Percentiles rank a stretch among this genome's conserved stretches.
These are phyloP conservation scores for Phyllosticta citribraziliensis DNA, from an alignment of 2,329 filamentous ascomycete species.

Conservation along the genomic window DNA sequence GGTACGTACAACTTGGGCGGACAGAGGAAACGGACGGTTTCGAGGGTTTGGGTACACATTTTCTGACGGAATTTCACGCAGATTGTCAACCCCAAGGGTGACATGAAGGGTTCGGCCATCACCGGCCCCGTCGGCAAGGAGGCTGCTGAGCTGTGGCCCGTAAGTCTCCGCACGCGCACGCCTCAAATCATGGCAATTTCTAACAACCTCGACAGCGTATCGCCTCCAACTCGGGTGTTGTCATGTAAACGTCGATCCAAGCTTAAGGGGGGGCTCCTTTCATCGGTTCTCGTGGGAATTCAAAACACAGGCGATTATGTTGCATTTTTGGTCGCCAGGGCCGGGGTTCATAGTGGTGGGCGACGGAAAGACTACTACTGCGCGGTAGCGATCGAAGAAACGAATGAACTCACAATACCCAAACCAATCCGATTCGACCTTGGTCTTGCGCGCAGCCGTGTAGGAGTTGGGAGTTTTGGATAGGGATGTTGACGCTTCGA, in stretches of 20 bases:
- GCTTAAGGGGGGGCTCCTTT: conserved; percentile 7
- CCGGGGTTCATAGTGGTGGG: conserved; percentile 3
- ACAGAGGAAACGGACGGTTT: background rate
- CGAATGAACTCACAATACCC: background rate
- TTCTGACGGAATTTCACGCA: conserved; percentile 29
- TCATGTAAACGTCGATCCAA: conserved; percentile 64
- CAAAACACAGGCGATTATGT: conserved; percentile 8
- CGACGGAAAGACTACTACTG: conserved; percentile 3
- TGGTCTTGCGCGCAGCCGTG: background rate
- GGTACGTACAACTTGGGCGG: conserved; percentile 47
- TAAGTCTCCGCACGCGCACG: conserved; percentile 41
- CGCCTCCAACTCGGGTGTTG: conserved; percentile 98
- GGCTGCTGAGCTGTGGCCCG: conserved; percentile 98
- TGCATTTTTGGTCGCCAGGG: conserved; percentile 11
- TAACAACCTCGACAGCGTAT: conserved; percentile 62
- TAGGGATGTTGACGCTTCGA: background rate
- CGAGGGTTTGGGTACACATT: conserved; percentile 1
- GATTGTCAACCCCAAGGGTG: conserved; percentile 99
- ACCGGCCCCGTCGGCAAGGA: conserved; percentile 99
- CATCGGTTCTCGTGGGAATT: conserved; percentile 10
- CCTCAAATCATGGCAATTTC: conserved; percentile 7
- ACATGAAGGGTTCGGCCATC: conserved; percentile 99
- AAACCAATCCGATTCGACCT: background rate
- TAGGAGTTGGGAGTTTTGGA: background rate
- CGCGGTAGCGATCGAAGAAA: conserved; percentile 9